phyloP scores from a whole-genome alignment of 148 eudicot genomes.

The Camellia granthamiana region DNA sequence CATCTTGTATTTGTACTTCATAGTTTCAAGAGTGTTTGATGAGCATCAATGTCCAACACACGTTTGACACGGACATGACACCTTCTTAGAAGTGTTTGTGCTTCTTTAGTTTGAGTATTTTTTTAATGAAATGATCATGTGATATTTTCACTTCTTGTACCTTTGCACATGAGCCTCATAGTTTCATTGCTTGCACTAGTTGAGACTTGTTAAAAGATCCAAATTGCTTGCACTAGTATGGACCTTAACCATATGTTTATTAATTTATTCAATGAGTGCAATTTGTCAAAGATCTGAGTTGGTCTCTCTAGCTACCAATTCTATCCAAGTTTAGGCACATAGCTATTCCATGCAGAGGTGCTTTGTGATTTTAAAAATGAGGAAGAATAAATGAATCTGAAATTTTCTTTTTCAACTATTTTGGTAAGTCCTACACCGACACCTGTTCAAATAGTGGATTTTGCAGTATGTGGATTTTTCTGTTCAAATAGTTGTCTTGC shows the following conservation, averaged over 20 bases:
- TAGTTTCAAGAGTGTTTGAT: no score
- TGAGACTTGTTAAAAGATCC: not conserved
- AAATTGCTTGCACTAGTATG: not conserved
- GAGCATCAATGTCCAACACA: no score
- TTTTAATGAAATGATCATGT: not conserved
- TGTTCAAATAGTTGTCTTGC: not conserved
- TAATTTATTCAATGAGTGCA: not conserved
- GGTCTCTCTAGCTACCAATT: not conserved
- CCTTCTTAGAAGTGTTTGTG: not conserved
- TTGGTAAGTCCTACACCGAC: not conserved
- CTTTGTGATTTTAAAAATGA: not conserved
- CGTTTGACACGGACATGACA: no score
- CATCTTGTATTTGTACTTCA: no score
- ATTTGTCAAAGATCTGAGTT: not conserved
- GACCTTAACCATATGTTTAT: not conserved
- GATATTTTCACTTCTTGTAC: not conserved
- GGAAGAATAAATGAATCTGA: not conserved
- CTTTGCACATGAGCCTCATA: not conserved
- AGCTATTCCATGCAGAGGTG: not conserved
- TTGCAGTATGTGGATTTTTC: not conserved
- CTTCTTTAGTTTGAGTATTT: not conserved
- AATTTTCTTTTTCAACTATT: not conserved
- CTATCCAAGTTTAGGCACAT: not conserved
- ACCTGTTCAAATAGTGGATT: not conserved
- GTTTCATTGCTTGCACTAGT: not conserved